phyloP scores from a whole-genome alignment of 495 filamentous ascomycete species.

The Hyaloscypha bicolor region DNA sequence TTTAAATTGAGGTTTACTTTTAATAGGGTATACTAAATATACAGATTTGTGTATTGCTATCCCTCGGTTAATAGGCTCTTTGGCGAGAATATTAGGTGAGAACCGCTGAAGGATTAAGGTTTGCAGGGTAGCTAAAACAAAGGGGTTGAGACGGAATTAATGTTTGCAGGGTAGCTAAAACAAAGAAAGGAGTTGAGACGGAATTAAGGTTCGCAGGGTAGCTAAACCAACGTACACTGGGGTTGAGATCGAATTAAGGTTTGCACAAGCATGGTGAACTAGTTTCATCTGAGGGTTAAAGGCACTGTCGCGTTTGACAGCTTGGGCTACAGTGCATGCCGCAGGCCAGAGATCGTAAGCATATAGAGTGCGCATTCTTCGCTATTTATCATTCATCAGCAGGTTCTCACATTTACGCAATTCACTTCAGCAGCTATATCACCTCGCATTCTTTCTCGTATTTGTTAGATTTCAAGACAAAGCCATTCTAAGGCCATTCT shows the following conservation, averaged over 20 bases:
- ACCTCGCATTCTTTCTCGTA: slow-evolving; percentile 12
- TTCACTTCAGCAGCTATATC: not conserved
- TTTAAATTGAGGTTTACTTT: too few relatives aligned
- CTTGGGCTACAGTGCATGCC: not conserved
- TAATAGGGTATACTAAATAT: too few relatives aligned
- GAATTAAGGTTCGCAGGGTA: too few relatives aligned
- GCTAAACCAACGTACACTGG: not conserved
- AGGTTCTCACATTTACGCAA: not conserved
- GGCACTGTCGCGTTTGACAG: not conserved
- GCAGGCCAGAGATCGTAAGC: slow-evolving; percentile 11
- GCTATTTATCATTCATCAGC: slow-evolving; percentile 14
- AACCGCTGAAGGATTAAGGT: too few relatives aligned
- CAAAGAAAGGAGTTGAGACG: too few relatives aligned
- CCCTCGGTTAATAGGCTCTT: too few relatives aligned
- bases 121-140: too few relatives aligned
- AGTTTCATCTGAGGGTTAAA: not conserved
- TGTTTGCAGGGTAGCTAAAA: too few relatives aligned
- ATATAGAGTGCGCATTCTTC: slow-evolving; percentile 15
- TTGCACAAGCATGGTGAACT: not conserved
- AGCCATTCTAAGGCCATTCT: slow-evolving; percentile 1
- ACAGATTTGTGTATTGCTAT: too few relatives aligned
- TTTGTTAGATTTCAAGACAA: slow-evolving; percentile 18
- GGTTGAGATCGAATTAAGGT: slow-evolving; percentile 3
- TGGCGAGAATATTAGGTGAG: too few relatives aligned
- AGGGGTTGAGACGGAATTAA: too few relatives aligned